These are phyloP conservation scores for Trichoderma polysporum DNA, from an alignment of 2,329 filamentous ascomycete species.

Conservation along the genomic window DNA sequence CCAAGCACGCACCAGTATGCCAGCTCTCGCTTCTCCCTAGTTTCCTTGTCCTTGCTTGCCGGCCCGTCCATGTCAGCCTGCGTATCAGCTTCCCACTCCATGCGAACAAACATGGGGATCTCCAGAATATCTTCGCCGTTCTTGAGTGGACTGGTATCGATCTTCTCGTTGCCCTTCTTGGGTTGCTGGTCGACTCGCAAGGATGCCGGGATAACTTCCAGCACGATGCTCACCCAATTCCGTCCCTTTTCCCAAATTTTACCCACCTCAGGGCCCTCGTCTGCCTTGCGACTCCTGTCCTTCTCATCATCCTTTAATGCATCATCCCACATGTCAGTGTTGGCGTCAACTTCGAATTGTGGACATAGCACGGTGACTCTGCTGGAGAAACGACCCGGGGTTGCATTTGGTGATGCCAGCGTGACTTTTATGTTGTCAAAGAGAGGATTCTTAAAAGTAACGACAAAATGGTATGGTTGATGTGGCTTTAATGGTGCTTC, in stretches of 20 bases:
- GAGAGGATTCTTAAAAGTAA: conserved; percentile 90
- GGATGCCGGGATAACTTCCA: conserved; percentile 77
- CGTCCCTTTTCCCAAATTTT: conserved; percentile 95
- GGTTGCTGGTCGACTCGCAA: conserved; percentile 42
- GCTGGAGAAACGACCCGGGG: conserved; percentile 72
- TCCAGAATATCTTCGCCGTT: conserved; percentile 70
- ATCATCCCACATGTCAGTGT: conserved; percentile 86
- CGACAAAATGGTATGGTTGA: conserved; percentile 71
- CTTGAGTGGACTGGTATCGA: conserved; percentile 48
- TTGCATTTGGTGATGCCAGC: conserved; percentile 77
- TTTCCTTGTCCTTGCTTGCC: conserved; percentile 55
- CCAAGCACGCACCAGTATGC: conserved; percentile 96
- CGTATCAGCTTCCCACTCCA: conserved; percentile 82
- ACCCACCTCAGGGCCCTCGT: conserved; percentile 71
- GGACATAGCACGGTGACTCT: conserved; percentile 92
- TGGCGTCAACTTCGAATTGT: conserved; percentile 89
- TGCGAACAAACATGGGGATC: conserved; percentile 88
- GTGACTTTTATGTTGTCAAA: conserved; percentile 89
- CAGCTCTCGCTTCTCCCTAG: conserved; percentile 78
- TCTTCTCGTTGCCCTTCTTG: conserved; percentile 35
- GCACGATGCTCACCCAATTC: conserved; percentile 92
- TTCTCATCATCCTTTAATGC: conserved; percentile 62
- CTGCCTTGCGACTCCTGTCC: conserved; percentile 42
- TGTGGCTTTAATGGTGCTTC: conserved; percentile 53
- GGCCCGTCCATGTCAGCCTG: conserved; percentile 62